phyloP scores from a whole-genome alignment of 1,284 basidiomycete genomes.

The Vanrija sp. region DNA sequence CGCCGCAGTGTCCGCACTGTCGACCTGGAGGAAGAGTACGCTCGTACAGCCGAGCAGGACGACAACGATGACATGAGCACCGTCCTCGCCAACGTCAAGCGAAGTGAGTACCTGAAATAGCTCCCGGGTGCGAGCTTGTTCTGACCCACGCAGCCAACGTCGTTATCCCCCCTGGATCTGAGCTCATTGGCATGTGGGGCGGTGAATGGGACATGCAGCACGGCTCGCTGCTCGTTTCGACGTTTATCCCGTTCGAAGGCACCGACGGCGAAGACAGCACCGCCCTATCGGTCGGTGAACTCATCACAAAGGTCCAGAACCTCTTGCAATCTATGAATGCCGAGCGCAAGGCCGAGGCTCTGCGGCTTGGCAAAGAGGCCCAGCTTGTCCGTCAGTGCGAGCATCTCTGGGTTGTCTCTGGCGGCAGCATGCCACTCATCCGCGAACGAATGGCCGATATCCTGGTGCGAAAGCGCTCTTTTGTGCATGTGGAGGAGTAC shows the following conservation, averaged over 20 bases:
- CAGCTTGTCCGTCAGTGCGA: conserved; percentile 39
- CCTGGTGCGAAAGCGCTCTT: conserved; percentile 42
- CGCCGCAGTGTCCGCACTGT: conserved; percentile 38
- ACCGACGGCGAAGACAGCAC: conserved; percentile 48
- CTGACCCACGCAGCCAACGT: conserved; percentile 31
- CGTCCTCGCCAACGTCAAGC: conserved; percentile 41
- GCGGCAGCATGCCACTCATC: conserved; percentile 42
- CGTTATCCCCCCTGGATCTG: conserved; percentile 45
- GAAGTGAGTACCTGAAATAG: conserved; percentile 27
- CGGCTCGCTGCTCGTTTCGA: conserved; percentile 47
- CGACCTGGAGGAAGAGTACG: conserved; percentile 44
- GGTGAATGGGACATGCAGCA: conserved; percentile 49
- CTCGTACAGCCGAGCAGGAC: conserved; percentile 28
- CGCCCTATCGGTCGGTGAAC: conserved; percentile 46
- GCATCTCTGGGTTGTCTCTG: conserved; percentile 48
- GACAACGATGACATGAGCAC: conserved; percentile 40
- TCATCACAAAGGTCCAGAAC: conserved; percentile 43
- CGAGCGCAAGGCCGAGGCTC: conserved; percentile 16
- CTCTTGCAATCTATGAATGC: conserved; percentile 38
- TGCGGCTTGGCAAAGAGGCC: conserved; percentile 16
- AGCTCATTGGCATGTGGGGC: conserved; percentile 48
- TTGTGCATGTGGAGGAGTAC: conserved; percentile 49
- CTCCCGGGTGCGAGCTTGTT: background rate
- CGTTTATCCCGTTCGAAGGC: conserved; percentile 48
- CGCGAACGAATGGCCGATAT: conserved; percentile 46